Evolutionary conservation across 2,329 filamentous ascomycete genomes (phyloP).

Genomic region (Botrytis galanthina): DNA sequence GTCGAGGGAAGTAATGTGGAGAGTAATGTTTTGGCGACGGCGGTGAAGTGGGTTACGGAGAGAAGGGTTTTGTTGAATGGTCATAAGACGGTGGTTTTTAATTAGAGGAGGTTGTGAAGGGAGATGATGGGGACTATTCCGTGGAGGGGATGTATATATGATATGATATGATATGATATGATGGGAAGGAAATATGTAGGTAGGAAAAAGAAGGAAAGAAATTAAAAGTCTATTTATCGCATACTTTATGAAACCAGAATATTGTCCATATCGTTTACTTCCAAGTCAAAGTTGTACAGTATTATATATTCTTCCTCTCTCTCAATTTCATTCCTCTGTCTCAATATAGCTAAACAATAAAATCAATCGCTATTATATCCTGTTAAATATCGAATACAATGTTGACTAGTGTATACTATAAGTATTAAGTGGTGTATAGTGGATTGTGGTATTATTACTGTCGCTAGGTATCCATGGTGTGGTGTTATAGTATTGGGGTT

Average conservation of each 20-base stretch:
- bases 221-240: not conserved
- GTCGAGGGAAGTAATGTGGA: conserved; percentile 82
- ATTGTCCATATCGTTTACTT: not conserved
- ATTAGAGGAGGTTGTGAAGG: conserved; percentile 20
- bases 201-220: not conserved
- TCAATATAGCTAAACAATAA: no score
- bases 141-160: not conserved
- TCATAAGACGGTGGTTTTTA: conserved; percentile 76
- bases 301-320: not conserved
- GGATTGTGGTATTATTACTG: no score
- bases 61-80: conserved; percentile 75
- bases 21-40: conserved; percentile 76
- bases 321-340: not conserved
- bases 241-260: not conserved
- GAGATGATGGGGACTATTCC: not conserved
- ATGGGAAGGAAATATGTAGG: not conserved
- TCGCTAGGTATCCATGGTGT: no score
- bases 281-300: not conserved
- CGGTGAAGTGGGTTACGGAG: conserved; percentile 83
- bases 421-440: no score
- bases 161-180: not conserved
- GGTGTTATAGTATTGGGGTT: no score
- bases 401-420: no score
- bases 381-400: no score
- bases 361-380: no score